phyloP scores from a whole-genome alignment of 1,139 yeast species.

The Magnusiomyces paraingens region DNA sequence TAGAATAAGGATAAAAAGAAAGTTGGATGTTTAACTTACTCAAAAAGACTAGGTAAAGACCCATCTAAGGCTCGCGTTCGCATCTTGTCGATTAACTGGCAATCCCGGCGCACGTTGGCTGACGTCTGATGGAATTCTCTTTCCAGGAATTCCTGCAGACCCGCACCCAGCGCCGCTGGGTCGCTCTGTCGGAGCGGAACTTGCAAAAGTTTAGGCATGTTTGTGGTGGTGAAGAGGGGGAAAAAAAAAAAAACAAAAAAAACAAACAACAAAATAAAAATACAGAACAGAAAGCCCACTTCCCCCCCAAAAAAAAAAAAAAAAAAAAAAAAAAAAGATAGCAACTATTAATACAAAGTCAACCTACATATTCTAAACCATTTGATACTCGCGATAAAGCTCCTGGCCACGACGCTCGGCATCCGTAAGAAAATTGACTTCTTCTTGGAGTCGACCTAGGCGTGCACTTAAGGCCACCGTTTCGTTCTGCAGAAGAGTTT shows the following conservation, averaged over 20 bases:
- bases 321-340: too few species aligned
- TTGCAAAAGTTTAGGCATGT: constrained; percentile 21
- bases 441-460: constrained; percentile 34
- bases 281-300: too few species aligned
- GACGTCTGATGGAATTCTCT: constrained; percentile 62
- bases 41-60: constrained; percentile 23
- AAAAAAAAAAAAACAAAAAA: too few species aligned
- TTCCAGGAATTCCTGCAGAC: constrained; percentile 47
- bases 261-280: too few species aligned
- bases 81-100: constrained; percentile 38
- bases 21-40: constrained; percentile 13
- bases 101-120: constrained; percentile 48
- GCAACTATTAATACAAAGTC: too few species aligned
- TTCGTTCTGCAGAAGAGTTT: constrained; percentile 32
- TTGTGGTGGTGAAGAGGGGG: not conserved
- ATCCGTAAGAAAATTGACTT: constrained; percentile 37
- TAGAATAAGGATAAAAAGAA: not conserved
- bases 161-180: constrained; percentile 40
- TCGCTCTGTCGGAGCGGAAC: constrained; percentile 53
- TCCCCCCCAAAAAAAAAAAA: too few species aligned
- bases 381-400: constrained; percentile 26
- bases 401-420: constrained; percentile 38
- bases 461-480: constrained; percentile 31
- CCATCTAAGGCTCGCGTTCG: constrained; percentile 35
- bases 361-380: too few species aligned